phyloP scores from a whole-genome alignment of 192 early-diverging fungal species.

The Podila clonocystis region DNA sequence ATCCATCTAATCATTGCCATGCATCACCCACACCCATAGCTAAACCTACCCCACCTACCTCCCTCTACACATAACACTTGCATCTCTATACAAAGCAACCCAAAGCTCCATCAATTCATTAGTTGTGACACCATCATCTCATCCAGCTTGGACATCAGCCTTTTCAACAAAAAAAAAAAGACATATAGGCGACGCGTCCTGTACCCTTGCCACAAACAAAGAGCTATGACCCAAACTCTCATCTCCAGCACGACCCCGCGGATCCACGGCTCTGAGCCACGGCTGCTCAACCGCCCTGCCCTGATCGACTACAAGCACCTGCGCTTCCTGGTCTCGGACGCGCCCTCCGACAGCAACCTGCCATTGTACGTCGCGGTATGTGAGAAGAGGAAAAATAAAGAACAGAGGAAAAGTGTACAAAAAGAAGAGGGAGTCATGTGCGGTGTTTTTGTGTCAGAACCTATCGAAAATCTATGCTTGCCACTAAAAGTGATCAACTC shows the following conservation, averaged over 20 bases:
- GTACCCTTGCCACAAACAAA: too few species aligned
- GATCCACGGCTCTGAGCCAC: background rate
- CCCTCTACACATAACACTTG: background rate
- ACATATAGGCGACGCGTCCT: too few species aligned
- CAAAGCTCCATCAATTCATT: background rate
- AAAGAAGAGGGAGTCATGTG: too few species aligned
- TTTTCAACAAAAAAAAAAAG: too few species aligned
- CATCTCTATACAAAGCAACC: background rate
- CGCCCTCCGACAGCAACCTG: conserved; percentile 77
- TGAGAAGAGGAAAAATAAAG: too few species aligned
- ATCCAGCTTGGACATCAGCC: too few species aligned
- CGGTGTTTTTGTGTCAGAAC: too few species aligned
- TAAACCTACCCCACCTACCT: background rate
- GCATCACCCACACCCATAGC: too few species aligned
- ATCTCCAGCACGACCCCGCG: background rate
- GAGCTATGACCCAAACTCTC: too few species aligned
- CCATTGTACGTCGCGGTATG: conserved; percentile 73
- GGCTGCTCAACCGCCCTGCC: conserved; percentile 67
- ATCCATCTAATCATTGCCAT: background rate
- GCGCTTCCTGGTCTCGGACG: conserved; percentile 83
- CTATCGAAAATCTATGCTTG: background rate
- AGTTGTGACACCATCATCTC: background rate
- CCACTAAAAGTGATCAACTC: background rate
- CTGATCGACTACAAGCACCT: conserved; percentile 74
- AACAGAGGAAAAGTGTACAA: too few species aligned